These are phyloP conservation scores for Termitomyces sp. DNA, from an alignment of 768 basidiomycete species.

Conservation along the genomic window DNA sequence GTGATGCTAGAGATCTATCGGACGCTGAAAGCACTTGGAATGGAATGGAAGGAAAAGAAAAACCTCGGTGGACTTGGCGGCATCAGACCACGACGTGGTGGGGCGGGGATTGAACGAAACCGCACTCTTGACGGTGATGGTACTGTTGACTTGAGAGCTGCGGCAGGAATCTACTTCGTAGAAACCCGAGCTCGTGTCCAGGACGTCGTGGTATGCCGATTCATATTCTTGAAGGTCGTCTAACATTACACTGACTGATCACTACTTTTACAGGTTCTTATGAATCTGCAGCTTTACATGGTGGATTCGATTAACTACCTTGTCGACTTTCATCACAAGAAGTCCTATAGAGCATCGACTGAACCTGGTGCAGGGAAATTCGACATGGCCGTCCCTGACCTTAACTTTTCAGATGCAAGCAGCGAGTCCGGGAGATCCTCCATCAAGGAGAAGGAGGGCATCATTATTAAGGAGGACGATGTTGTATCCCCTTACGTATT, in stretches of 20 bases:
- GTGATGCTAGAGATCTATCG: conserved; percentile 99
- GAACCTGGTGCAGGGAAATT: conserved; percentile 66
- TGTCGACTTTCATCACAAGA: conserved; percentile 98
- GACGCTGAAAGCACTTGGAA: conserved; percentile 81
- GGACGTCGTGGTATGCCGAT: conserved; percentile 77
- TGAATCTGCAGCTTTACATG: conserved; percentile 97
- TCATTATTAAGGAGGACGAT: conserved; percentile 46
- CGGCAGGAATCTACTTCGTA: conserved; percentile 84
- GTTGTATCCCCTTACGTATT: conserved; percentile 89
- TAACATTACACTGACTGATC: neutral
- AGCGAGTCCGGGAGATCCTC: conserved; percentile 51
- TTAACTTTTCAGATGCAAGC: conserved; percentile 41
- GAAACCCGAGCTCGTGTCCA: conserved; percentile 89
- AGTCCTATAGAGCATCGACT: conserved; percentile 76
- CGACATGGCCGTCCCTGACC: conserved; percentile 56
- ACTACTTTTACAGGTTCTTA: conserved; percentile 59
- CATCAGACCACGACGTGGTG: conserved; percentile 27
- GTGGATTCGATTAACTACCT: conserved; percentile 95
- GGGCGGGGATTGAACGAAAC: conserved; percentile 53
- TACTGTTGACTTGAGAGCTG: conserved; percentile 59
- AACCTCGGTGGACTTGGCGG: conserved; percentile 70
- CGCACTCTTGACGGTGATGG: conserved; percentile 56
- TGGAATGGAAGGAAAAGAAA: conserved; percentile 97
- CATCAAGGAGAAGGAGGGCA: conserved; percentile 46
- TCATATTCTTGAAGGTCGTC: neutral